These are phyloP conservation scores for Nadsonia starkeyi-henricii DNA, from an alignment of 1,139 yeast genomes.

Conservation along the genomic window DNA sequence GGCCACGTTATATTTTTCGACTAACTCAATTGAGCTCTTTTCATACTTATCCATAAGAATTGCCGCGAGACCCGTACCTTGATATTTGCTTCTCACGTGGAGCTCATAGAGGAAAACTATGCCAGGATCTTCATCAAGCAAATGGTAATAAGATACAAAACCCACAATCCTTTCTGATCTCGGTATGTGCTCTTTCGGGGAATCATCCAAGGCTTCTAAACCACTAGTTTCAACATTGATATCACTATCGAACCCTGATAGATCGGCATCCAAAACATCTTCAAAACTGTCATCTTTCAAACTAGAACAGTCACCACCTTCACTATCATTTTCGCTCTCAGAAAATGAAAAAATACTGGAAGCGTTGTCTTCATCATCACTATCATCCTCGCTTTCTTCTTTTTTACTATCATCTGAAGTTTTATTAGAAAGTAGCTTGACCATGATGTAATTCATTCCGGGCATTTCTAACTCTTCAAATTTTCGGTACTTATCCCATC, in stretches of 20 bases:
- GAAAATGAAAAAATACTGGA: too few relatives aligned
- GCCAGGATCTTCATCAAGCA: neutral
- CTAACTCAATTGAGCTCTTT: neutral
- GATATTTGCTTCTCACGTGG: neutral
- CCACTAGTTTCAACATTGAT: too few relatives aligned
- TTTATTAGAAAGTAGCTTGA: neutral
- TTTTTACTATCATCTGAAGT: too few relatives aligned
- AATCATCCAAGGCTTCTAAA: neutral
- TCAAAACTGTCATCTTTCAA: neutral
- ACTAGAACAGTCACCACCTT: neutral
- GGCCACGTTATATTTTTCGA: neutral
- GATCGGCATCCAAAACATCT: too few relatives aligned
- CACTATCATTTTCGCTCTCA: neutral
- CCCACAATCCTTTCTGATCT: neutral
- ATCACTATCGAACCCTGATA: too few relatives aligned
- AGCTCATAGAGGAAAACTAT: neutral
- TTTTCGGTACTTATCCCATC: neutral
- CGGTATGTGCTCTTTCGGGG: neutral
- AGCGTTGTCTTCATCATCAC: too few relatives aligned
- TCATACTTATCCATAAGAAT: neutral
- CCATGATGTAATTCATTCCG: neutral
- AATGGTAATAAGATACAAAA: neutral
- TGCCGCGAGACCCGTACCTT: neutral
- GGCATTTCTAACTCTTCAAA: neutral
- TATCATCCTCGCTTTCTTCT: too few relatives aligned